Base-by-base conservation (phyloP, 1,284 basidiomycete species). In the Cryptococcus sp. region DNA sequence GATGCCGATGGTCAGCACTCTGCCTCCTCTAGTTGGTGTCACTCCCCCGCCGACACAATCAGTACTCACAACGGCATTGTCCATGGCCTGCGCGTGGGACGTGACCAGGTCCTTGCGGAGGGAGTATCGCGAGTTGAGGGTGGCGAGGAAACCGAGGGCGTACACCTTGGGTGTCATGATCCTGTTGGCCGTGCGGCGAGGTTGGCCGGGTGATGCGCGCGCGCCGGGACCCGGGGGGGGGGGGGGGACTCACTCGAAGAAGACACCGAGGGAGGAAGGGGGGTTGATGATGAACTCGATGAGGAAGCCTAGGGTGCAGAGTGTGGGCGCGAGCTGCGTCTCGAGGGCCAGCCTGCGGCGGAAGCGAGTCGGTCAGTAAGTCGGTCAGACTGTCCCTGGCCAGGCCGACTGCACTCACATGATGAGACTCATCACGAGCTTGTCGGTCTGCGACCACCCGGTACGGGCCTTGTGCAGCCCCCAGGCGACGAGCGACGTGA, bases 371-470 rank as follows among this genome's bases (percentile, higher is more conserved):
- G 7, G 5, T 35, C 40, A 16, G 11, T 16, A n/a, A 9, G 11
- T 33, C 42, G 35, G 13, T 8, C n/a, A 33, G n/a, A 24, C 52
- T 15, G 18, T 16, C 33, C 1, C 39, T 36, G 23, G 7, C 16
- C 16, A n/a, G 12, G 46, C 12, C 11, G 11, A 13, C 21, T 18
- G 37, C 5, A 42, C 59, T 50, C 21, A 60, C 60, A 58, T 23
- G 13, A 58, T 35, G 9, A 61, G 42, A 21, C 54, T 44, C 42
- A 59, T 61, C 43, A 68, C 61, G 4, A 68, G 44, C 2, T 50
- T 50, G 33, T 66, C 66, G 11, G 67, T 69, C 44, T 63, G 52
- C n/a, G 60, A 59, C 66, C 66, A 68, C 7, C 63, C 64, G 4
- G 67, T 68, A 18, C 63, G 62, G 20, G 62, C 59, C 44, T 47